Evolutionary conservation across 2,329 filamentous ascomycete genomes (phyloP).

Genomic region (Myriosclerotinia duriaeana): DNA sequence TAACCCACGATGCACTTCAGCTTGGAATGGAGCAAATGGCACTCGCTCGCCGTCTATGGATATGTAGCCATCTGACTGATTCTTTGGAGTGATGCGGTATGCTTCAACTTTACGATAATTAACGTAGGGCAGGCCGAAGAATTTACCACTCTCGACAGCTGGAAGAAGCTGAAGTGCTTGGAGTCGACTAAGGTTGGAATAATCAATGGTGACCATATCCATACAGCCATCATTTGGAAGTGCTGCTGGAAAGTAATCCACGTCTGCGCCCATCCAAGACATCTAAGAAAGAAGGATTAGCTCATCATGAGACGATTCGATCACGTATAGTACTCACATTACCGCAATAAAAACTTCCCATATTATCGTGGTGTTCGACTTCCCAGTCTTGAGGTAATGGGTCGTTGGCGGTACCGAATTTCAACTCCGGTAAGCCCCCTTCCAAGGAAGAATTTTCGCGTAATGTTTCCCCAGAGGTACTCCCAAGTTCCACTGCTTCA

Average conservation of each 20-base stretch:
- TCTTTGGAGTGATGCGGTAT: conserved; percentile 74
- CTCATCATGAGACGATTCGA: background rate
- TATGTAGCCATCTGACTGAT: conserved; percentile 73
- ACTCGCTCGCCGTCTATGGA: conserved; percentile 87
- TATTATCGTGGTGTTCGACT: conserved; percentile 65
- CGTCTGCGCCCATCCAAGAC: conserved; percentile 80
- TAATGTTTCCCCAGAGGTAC: background rate
- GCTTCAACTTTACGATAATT: conserved; percentile 77
- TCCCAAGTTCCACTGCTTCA: conserved; percentile 41
- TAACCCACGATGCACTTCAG: conserved; percentile 76
- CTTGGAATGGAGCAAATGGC: conserved; percentile 84
- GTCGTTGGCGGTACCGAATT: conserved; percentile 75
- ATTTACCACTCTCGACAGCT: conserved; percentile 66
- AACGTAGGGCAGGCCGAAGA: conserved; percentile 76
- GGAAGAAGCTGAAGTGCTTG: conserved; percentile 67
- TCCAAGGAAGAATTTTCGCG: conserved; percentile 28
- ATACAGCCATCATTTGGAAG: conserved; percentile 78
- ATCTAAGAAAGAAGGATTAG: conserved; percentile 51
- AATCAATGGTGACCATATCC: conserved; percentile 74
- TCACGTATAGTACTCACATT: conserved; percentile 59
- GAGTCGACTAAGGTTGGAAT: conserved; percentile 63
- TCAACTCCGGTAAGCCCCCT: conserved; percentile 64
- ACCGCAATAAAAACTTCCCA: conserved; percentile 89
- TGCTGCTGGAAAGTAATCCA: conserved; percentile 82
- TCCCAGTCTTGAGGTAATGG: conserved; percentile 74